Evolutionary conservation across 2,329 filamentous ascomycete species (phyloP).

Genomic region (Aspergillus eucalypticola): DNA sequence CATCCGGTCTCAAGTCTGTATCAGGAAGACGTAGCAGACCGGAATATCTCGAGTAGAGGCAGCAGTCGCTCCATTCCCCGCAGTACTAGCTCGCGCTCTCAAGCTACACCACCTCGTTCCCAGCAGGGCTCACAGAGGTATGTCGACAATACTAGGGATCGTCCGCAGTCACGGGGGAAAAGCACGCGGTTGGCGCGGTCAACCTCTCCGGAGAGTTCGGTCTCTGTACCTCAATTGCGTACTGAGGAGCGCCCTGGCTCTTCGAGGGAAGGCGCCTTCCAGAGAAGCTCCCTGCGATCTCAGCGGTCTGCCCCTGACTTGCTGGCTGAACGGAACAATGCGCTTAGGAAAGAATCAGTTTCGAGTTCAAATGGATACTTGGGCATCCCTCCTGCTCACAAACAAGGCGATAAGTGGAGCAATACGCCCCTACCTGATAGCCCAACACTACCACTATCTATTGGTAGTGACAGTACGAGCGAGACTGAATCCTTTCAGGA

Average conservation of each 20-base stretch:
- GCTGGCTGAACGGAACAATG: constrained; percentile 20
- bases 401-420: constrained; percentile 34
- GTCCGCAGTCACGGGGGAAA: constrained; percentile 12
- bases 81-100: constrained; percentile 21
- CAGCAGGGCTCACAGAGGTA: not conserved
- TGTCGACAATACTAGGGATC: not conserved
- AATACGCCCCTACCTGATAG: constrained; percentile 37
- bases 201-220: constrained; percentile 17
- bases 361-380: constrained; percentile 25
- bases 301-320: constrained; percentile 37
- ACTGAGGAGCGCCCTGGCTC: constrained; percentile 1
- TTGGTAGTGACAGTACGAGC: constrained; percentile 10
- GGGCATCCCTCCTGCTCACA: constrained; percentile 34
- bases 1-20: constrained; percentile 39
- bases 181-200: constrained; percentile 10
- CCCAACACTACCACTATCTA: constrained; percentile 33
- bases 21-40: constrained; percentile 46
- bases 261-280: not conserved
- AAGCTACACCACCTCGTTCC: constrained; percentile 18
- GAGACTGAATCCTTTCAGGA: not conserved
- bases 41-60: constrained; percentile 36
- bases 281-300: constrained; percentile 22
- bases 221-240: constrained; percentile 1
- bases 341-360: constrained; percentile 13
- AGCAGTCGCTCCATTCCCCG: constrained; percentile 25